These are phyloP conservation scores for Filobasidium wieringae DNA, from an alignment of 768 basidiomycete species.

Conservation along the genomic window DNA sequence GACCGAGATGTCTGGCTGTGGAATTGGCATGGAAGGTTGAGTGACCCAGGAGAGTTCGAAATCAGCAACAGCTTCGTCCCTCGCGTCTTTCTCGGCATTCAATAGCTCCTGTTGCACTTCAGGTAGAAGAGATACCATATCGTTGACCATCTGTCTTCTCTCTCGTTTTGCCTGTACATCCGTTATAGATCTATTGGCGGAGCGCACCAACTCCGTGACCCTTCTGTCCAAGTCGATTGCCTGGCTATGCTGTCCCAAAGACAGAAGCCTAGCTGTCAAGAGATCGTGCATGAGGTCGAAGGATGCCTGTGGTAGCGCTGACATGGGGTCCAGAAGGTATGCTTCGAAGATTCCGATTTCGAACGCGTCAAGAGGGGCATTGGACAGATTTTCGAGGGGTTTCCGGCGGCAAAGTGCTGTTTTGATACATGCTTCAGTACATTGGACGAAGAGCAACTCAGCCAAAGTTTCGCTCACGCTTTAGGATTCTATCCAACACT, in stretches of 20 bases:
- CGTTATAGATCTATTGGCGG: background rate
- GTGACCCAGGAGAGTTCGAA: too few species aligned
- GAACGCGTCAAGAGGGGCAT: conserved; percentile 5
- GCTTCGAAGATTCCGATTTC: conserved; percentile 2
- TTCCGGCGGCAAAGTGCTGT: conserved; percentile 1
- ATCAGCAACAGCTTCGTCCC: too few species aligned
- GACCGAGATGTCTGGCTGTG: background rate
- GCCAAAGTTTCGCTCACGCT: background rate
- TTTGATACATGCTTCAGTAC: background rate
- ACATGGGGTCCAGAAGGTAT: conserved; percentile 7
- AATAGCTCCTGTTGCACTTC: conserved; percentile 12
- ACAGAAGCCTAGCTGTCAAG: conserved; percentile 7
- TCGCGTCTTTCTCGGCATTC: conserved; percentile 1
- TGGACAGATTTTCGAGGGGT: conserved; percentile 1
- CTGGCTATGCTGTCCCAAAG: conserved; percentile 5
- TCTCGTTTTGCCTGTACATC: background rate
- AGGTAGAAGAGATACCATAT: conserved; percentile 13
- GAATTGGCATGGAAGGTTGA: background rate
- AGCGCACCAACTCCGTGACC: conserved; percentile 1
- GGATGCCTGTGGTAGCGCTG: conserved; percentile 1
- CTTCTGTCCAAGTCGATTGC: conserved; percentile 12
- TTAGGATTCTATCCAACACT: conserved; percentile 1
- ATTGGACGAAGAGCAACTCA: background rate
- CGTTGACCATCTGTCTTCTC: background rate
- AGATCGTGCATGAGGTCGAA: conserved; percentile 14